These are phyloP conservation scores for Chenopodium berlandieri DNA, from an alignment of 148 eudicot species.

Conservation along the genomic window DNA sequence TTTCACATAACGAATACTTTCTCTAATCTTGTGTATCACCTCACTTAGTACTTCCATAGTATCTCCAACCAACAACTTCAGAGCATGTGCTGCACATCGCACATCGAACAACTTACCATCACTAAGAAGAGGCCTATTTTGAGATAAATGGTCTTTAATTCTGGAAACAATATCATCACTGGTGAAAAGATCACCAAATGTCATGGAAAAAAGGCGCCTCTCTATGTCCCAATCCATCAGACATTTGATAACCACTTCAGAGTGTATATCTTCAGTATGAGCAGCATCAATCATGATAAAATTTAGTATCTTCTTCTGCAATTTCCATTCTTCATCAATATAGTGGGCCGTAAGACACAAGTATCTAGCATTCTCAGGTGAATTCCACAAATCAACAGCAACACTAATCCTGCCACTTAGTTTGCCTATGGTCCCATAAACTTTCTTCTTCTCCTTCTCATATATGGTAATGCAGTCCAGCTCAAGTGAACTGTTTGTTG, in stretches of 20 bases:
- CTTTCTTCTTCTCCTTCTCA: slow-evolving; percentile 71
- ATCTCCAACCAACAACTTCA: slow-evolving; percentile 70
- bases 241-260: slow-evolving; percentile 81
- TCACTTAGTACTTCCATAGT: slow-evolving; percentile 63
- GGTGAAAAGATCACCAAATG: slow-evolving; percentile 71
- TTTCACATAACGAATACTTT: slow-evolving; percentile 69
- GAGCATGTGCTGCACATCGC: slow-evolving; percentile 65
- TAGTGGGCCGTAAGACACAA: slow-evolving; percentile 79
- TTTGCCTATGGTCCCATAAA: slow-evolving; percentile 49
- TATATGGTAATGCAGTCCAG: slow-evolving; percentile 70
- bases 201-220: slow-evolving; percentile 77
- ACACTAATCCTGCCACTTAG: slow-evolving; percentile 76
- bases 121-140: slow-evolving; percentile 79
- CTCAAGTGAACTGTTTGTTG: slow-evolving; percentile 57
- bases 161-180: slow-evolving; percentile 61
- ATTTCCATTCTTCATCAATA: slow-evolving; percentile 81
- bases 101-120: slow-evolving; percentile 75
- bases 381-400: slow-evolving; percentile 79
- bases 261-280: slow-evolving; percentile 74
- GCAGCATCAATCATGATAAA: slow-evolving; percentile 70
- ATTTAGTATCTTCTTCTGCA: slow-evolving; percentile 76
- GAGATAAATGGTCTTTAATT: slow-evolving; percentile 76
- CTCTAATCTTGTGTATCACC: slow-evolving; percentile 64
- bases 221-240: slow-evolving; percentile 89
- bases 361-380: slow-evolving; percentile 70